These are phyloP conservation scores for Psidium guajava DNA, from an alignment of 345 rosid genomes.

Conservation along the genomic window DNA sequence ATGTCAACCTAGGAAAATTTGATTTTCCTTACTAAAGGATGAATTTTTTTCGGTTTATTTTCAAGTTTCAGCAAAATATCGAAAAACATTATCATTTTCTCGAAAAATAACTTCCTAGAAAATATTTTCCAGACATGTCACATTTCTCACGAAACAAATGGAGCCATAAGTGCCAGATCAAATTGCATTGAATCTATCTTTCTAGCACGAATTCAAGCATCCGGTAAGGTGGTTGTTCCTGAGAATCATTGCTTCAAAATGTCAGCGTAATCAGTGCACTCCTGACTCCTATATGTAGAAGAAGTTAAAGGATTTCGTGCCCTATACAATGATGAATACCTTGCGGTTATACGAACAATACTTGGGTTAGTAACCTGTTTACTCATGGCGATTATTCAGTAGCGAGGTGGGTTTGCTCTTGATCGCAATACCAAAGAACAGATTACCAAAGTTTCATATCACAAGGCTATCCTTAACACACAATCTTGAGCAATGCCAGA, in stretches of 20 bases:
- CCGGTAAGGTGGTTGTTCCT: not conserved
- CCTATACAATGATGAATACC: not conserved
- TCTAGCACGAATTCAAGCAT: not conserved
- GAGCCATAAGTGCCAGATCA: not conserved
- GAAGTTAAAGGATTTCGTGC: not conserved
- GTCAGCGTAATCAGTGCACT: not conserved
- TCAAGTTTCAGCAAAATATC: too few relatives aligned
- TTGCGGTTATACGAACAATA: not conserved
- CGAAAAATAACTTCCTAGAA: too few relatives aligned
- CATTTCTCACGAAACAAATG: fast-evolving
- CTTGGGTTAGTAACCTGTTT: not conserved
- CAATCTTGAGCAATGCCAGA: not conserved
- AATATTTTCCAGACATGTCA: not conserved
- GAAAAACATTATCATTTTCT: not conserved
- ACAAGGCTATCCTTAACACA: not conserved
- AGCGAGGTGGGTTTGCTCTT: not conserved
- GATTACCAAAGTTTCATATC: not conserved
- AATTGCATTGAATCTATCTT: not conserved
- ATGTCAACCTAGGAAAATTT: not conserved
- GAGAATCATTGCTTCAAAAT: not conserved
- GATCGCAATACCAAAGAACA: not conserved
- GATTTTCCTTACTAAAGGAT: not conserved
- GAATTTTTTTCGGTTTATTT: too few relatives aligned
- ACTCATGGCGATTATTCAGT: not conserved
- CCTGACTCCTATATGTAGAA: not conserved